phyloP scores from a whole-genome alignment of 805 yeast genomes.

The Danielia oregonensis region DNA sequence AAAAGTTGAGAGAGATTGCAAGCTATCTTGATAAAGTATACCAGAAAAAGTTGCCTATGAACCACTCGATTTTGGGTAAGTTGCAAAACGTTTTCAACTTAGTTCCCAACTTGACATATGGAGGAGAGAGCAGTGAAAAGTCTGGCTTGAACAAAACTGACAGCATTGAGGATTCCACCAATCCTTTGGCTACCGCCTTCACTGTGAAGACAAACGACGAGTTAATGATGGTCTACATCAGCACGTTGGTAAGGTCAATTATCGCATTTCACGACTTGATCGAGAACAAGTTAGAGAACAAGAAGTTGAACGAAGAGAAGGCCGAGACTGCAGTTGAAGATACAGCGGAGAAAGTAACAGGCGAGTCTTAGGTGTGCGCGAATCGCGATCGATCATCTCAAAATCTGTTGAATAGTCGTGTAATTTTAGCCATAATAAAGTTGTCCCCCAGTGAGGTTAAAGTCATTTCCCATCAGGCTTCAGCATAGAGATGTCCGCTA shows the following conservation, averaged over 20 bases:
- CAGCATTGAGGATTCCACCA: conserved; percentile 24
- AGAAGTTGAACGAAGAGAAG: conserved; percentile 28
- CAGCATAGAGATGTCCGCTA: conserved; percentile 14
- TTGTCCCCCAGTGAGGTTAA: neutral
- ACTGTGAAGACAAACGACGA: conserved; percentile 94
- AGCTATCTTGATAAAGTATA: conserved; percentile 73
- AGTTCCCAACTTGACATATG: conserved; percentile 66
- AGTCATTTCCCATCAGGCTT: neutral
- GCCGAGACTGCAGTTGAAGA: conserved; percentile 9
- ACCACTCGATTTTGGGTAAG: conserved; percentile 86
- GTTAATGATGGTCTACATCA: conserved; percentile 87
- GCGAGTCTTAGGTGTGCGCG: neutral
- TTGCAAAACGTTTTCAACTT: conserved; percentile 92
- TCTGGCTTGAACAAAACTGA: conserved; percentile 3
- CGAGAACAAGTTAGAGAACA: conserved; percentile 90
- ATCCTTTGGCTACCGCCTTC: conserved; percentile 71
- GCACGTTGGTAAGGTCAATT: conserved; percentile 87
- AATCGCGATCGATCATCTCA: neutral
- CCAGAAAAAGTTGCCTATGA: conserved; percentile 71
- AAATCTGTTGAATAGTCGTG: conserved; percentile 8
- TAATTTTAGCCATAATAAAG: conserved; percentile 7
- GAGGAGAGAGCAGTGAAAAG: conserved; percentile 13
- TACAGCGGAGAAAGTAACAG: neutral
- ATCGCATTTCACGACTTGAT: conserved; percentile 95
- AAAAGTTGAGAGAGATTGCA: conserved; percentile 73